A percentile compares a stretch with the other conserved stretches of the same genome.
phyloP scores from a whole-genome alignment of 495 filamentous ascomycete species.

The Usnea hakonensis region DNA sequence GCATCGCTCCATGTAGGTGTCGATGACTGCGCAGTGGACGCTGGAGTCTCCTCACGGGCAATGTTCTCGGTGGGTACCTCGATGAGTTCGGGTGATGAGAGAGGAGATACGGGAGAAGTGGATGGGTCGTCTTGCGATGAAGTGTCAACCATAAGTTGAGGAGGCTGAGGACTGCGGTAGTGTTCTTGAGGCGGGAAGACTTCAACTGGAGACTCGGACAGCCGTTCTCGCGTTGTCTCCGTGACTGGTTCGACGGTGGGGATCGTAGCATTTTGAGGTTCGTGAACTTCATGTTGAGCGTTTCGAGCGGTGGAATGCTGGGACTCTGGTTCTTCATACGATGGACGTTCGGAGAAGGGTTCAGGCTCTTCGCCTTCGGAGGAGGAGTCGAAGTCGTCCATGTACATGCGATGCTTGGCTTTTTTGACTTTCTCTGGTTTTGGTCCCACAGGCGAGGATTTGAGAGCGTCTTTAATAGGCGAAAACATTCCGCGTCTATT shows the following conservation, averaged over 20 bases:
- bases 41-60: conserved; percentile 29
- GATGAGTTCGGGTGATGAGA: conserved; percentile 56
- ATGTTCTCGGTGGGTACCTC: conserved; percentile 36
- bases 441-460: conserved; percentile 31
- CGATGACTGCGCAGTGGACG: conserved; percentile 37
- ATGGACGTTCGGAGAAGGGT: conserved; percentile 20
- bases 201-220: conserved; percentile 73
- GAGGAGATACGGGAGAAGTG: conserved; percentile 52
- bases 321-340: conserved; percentile 13
- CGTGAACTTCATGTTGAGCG: conserved; percentile 16
- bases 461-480: conserved; percentile 23
- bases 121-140: conserved; percentile 57
- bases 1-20: conserved; percentile 69
- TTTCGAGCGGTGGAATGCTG: conserved; percentile 13
- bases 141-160: conserved; percentile 56
- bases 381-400: conserved; percentile 42
- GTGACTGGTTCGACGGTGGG: conserved; percentile 20
- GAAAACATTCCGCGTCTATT: conserved; percentile 19
- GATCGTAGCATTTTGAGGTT: conserved; percentile 3
- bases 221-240: conserved; percentile 33
- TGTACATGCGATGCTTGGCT: conserved; percentile 35
- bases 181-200: conserved; percentile 45
- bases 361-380: conserved; percentile 27
- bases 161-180: conserved; percentile 22
- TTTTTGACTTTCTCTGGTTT: conserved; percentile 46